A percentile compares a stretch with the other conserved stretches of the same genome.
phyloP scores from a whole-genome alignment of 805 yeast genomes.

The Starmerella potacharoeniae region DNA sequence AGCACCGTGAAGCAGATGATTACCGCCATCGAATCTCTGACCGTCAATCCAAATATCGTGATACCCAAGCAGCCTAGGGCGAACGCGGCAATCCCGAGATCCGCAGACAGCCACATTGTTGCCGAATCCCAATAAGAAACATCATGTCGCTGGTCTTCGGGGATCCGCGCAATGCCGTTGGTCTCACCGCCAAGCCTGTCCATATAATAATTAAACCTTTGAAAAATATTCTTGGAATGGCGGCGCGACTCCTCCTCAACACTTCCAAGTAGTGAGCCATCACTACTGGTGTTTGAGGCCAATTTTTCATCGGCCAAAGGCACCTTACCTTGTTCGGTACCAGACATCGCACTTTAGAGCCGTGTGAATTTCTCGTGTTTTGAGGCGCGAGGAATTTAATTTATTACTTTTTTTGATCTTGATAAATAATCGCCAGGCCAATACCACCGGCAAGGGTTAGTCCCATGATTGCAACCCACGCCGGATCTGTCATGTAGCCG shows the following conservation, averaged over 20 bases:
- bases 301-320: constrained; percentile 6
- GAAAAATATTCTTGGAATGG: constrained; percentile 13
- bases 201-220: constrained; percentile 18
- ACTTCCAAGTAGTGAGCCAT: constrained; percentile 10
- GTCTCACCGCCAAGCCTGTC: constrained; percentile 35
- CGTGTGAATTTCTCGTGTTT: too few species aligned
- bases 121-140: constrained; percentile 58
- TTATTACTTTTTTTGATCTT: not conserved
- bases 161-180: constrained; percentile 71
- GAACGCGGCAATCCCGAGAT: constrained; percentile 73
- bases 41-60: constrained; percentile 52
- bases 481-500: not conserved
- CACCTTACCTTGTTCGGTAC: not conserved
- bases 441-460: not conserved
- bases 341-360: not conserved
- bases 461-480: not conserved
- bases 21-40: constrained; percentile 57
- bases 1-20: constrained; percentile 63
- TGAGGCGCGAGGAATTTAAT: not conserved
- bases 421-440: not conserved
- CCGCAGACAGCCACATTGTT: constrained; percentile 85
- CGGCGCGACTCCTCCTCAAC: not conserved
- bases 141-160: constrained; percentile 67
- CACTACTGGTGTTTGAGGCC: constrained; percentile 7
- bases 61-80: constrained; percentile 66